A percentile compares a stretch with the other conserved stretches of the same genome.
These are phyloP conservation scores for Blastocystis sp. DNA, from an alignment of 352 stramenopile genomes.

Conservation along the genomic window DNA sequence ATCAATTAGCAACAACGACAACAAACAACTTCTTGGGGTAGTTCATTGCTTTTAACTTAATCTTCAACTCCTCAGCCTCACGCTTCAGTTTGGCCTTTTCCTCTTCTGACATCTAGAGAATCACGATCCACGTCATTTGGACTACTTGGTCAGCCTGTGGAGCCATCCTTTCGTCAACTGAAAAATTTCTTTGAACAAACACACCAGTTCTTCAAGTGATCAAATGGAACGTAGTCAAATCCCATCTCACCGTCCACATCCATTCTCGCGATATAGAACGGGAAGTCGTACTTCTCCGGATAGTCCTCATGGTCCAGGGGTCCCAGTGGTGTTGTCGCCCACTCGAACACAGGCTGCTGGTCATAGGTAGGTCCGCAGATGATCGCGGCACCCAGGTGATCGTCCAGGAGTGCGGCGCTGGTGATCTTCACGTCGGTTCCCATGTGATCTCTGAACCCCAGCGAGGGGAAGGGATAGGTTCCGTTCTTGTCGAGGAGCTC, in stretches of 20 bases:
- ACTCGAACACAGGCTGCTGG: slow-evolving; percentile 71
- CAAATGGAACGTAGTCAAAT: slow-evolving; percentile 46
- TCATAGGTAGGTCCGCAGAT: slow-evolving; percentile 69
- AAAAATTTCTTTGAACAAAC: slow-evolving; percentile 5
- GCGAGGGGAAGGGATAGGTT: slow-evolving; percentile 66
- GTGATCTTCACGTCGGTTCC: slow-evolving; percentile 67
- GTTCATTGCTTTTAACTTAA: neutral
- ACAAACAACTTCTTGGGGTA: slow-evolving; percentile 43
- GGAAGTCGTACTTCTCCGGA: slow-evolving; percentile 57
- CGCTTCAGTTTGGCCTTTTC: neutral
- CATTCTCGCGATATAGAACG: slow-evolving; percentile 62
- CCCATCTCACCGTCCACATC: slow-evolving; percentile 56
- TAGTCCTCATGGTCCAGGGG: slow-evolving; percentile 41
- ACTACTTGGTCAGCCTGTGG: neutral
- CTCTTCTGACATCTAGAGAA: neutral
- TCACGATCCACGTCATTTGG: neutral
- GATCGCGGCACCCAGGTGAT: slow-evolving; percentile 37
- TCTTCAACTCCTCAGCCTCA: slow-evolving; percentile 34
- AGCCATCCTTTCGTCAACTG: neutral
- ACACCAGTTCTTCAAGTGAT: slow-evolving; percentile 22
- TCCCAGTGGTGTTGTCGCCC: slow-evolving; percentile 64
- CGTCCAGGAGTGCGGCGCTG: slow-evolving; percentile 66
- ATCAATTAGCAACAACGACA: neutral
- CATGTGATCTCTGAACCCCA: slow-evolving; percentile 71
- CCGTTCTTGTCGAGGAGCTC: slow-evolving; percentile 33